Base-by-base conservation (phyloP, 495 filamentous ascomycete species). In the Amniculicola lignicola region DNA sequence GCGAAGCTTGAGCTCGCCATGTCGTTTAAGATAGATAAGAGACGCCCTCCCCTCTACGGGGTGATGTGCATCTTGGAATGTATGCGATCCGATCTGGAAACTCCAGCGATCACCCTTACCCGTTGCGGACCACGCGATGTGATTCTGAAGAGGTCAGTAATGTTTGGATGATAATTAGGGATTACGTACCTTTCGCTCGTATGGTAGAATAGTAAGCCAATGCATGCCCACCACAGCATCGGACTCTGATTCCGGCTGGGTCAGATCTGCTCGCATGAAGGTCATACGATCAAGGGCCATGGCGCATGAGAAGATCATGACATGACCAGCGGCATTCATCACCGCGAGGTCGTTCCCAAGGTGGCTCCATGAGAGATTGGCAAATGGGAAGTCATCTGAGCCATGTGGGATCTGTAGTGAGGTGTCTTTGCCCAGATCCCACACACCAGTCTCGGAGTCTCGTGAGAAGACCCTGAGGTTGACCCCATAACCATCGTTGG, bases 361-460 rank as follows among this genome's bases (percentile, higher is more conserved):
- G 37, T 86, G 79, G 48, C 83, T 87, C 87, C 89, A 96, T 35
- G 77, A 82, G n/a, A 96, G 67, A 74, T 95, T 88, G 12, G 82
- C 78, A 27, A 85, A 69, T 5, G 84, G 75, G 41, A 77, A 79
- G 1, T 79, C 80, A 40, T 73, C 70, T 36, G 80, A 75, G 27
- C 72, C 68, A 29, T 77, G 72, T 25, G 69, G 67, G 21, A 74
- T 71, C 25, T 67, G 54, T 35, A 79, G 54, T 2, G 73, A 67
- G 15, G 68, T 75, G 45, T 76, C 78, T 47, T 87, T 80, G 61
- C 85, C 89, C 29, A 97, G 73, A n/a, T 72, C 74, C 88, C 90
- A 97, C 54, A 76, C 76, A 0, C 87, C 88, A 72, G 86, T 81
- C 12, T 83, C 76, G 0, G 83, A 79, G 53, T 82, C 77, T 58